Conservation (phyloP, 2,329 filamentous ascomycete genomes). For the Pseudophaeomoniella oleicola region DNA sequence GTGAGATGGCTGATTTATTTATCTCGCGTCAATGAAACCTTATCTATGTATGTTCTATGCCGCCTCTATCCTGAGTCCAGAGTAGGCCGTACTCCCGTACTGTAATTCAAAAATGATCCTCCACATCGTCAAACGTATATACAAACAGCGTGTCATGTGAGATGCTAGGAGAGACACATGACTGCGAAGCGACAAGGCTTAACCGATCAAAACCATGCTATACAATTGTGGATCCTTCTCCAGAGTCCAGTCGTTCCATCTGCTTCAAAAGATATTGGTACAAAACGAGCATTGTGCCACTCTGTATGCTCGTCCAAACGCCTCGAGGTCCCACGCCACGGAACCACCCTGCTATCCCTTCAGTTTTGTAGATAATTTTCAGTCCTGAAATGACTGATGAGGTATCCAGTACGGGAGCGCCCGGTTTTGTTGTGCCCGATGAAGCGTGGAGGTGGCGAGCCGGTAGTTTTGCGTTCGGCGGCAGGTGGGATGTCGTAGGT, state of each 20-base stretch:
- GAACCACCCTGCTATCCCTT: constrained; percentile 84
- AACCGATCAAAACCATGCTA: not conserved
- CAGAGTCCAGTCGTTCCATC: constrained; percentile 39
- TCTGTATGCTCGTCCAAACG: constrained; percentile 97
- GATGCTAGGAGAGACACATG: too few relatives aligned
- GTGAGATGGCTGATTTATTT: too few relatives aligned
- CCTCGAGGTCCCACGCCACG: constrained; percentile 82
- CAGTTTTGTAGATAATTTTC: constrained; percentile 73
- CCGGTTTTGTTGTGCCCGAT: constrained; percentile 50
- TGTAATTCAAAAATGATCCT: too few relatives aligned
- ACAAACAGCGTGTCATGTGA: too few relatives aligned
- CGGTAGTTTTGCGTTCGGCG: constrained; percentile 12
- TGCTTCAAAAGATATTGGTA: constrained; percentile 77
- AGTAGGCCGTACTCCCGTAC: too few relatives aligned
- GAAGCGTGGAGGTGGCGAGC: constrained; percentile 14
- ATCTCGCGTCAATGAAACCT: too few relatives aligned
- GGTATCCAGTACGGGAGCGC: constrained; percentile 68
- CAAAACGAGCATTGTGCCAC: constrained; percentile 87
- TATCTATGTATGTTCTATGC: too few relatives aligned
- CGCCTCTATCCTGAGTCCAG: too few relatives aligned
- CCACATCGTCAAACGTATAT: too few relatives aligned
- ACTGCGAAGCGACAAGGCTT: too few relatives aligned
- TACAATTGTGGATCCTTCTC: constrained; percentile 5
- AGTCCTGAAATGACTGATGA: constrained; percentile 78
- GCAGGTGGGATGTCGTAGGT: constrained; percentile 1